Conservation (phyloP, 2,329 filamentous ascomycete genomes). For the Colletotrichum cuscutae region DNA sequence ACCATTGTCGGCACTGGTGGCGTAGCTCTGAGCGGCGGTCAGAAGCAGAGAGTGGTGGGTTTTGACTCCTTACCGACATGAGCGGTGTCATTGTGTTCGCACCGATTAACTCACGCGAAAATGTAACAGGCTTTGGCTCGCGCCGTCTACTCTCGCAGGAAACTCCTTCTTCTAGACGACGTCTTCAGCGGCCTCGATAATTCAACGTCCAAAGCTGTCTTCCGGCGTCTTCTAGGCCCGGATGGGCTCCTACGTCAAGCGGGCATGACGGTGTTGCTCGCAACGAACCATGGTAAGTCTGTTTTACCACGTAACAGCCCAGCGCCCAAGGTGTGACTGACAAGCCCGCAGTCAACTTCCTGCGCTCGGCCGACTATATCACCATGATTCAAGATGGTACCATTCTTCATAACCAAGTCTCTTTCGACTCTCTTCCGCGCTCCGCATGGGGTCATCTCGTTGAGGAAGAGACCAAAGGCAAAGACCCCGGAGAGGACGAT, state of each 20-base stretch:
- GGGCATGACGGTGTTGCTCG: slow-evolving; percentile 53
- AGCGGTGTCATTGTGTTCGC: neutral
- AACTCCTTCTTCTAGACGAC: slow-evolving; percentile 58
- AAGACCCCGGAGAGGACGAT: neutral
- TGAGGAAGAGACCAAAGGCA: slow-evolving; percentile 12
- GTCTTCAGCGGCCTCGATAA: slow-evolving; percentile 56
- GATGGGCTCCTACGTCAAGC: slow-evolving; percentile 52
- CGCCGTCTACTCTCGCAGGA: slow-evolving; percentile 53
- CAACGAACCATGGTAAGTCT: slow-evolving; percentile 49
- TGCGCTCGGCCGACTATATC: slow-evolving; percentile 39
- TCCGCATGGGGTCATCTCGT: slow-evolving; percentile 36
- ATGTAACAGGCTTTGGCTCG: slow-evolving; percentile 52
- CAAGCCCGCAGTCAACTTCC: slow-evolving; percentile 37
- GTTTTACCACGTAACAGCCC: neutral
- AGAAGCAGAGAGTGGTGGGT: slow-evolving; percentile 52
- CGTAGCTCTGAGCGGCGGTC: slow-evolving; percentile 55
- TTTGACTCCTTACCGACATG: neutral
- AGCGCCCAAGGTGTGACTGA: neutral
- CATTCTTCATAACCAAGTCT: slow-evolving; percentile 40
- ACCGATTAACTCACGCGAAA: neutral
- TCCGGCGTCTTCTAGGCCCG: slow-evolving; percentile 51
- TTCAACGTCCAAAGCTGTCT: slow-evolving; percentile 53
- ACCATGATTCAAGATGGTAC: slow-evolving; percentile 39
- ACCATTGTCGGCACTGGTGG: slow-evolving; percentile 54
- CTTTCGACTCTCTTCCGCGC: slow-evolving; percentile 35